Evolutionary conservation across 2,329 filamentous ascomycete genomes (phyloP).

Genomic region (Clonostachys chloroleuca): DNA sequence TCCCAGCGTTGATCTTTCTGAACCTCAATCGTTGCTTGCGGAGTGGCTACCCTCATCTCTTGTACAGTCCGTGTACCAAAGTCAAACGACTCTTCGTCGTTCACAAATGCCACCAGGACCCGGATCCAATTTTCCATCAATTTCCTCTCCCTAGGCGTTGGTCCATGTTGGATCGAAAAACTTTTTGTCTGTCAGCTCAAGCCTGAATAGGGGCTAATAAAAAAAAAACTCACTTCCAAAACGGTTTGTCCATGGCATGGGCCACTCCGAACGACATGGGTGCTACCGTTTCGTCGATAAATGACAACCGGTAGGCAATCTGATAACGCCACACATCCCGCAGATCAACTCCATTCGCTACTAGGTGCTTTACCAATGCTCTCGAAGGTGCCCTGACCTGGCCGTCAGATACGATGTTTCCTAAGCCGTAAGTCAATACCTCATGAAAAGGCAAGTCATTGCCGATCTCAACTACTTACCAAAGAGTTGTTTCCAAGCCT

Average conservation of each 20-base stretch:
- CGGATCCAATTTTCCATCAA: constrained; percentile 31
- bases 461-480: constrained; percentile 11
- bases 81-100: constrained; percentile 15
- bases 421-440: neutral
- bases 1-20: constrained; percentile 26
- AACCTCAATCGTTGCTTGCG: constrained; percentile 21
- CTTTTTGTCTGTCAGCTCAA: constrained; percentile 5
- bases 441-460: too few relatives aligned
- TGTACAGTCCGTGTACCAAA: constrained; percentile 25
- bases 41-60: constrained; percentile 27
- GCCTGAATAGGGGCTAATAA: too few relatives aligned
- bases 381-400: constrained; percentile 30
- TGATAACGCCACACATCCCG: constrained; percentile 32
- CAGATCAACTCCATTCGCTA: constrained; percentile 21
- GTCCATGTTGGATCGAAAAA: constrained; percentile 30
- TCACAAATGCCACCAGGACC: constrained; percentile 29
- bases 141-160: constrained; percentile 19
- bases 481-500: constrained; percentile 30
- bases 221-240: constrained; percentile 30
- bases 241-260: constrained; percentile 34
- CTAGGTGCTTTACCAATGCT: constrained; percentile 20
- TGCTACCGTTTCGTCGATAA: constrained; percentile 30
- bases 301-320: constrained; percentile 33
- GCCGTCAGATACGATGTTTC: constrained; percentile 28
- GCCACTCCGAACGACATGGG: constrained; percentile 23